Evolutionary conservation across 805 yeast genomes (phyloP).

Genomic region (Wickerhamiella domercqiae): DNA sequence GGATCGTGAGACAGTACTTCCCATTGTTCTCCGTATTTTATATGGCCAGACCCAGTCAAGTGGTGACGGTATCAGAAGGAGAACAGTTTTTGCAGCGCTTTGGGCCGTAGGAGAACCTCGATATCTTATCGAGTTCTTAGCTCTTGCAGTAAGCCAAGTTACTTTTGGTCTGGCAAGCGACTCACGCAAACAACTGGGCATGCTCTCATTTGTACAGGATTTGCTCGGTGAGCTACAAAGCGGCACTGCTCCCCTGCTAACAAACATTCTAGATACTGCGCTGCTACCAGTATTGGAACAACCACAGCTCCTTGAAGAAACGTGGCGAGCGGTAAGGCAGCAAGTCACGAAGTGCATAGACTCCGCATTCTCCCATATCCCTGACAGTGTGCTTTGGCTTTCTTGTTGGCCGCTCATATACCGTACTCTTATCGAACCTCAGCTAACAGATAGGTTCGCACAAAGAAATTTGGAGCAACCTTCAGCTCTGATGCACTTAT

Average conservation of each 20-base stretch:
- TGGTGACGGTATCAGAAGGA: slow-evolving; percentile 54
- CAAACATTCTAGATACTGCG: slow-evolving; percentile 28
- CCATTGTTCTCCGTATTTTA: slow-evolving; percentile 57
- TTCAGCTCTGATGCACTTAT: slow-evolving; percentile 55
- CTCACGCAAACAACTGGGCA: no score
- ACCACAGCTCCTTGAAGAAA: slow-evolving; percentile 22
- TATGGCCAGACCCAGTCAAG: slow-evolving; percentile 81
- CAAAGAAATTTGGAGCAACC: slow-evolving; percentile 71
- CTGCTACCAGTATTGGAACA: slow-evolving; percentile 9
- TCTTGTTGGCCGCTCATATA: slow-evolving; percentile 36
- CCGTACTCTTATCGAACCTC: slow-evolving; percentile 40
- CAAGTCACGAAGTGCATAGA: slow-evolving; percentile 50
- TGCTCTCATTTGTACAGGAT: slow-evolving; percentile 44
- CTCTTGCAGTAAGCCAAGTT: slow-evolving; percentile 44
- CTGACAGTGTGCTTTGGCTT: slow-evolving; percentile 41
- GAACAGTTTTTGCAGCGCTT: slow-evolving; percentile 24
- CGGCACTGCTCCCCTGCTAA: slow-evolving; percentile 34
- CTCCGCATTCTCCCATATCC: slow-evolving; percentile 39
- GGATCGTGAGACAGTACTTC: slow-evolving; percentile 50
- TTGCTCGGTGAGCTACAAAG: slow-evolving; percentile 45
- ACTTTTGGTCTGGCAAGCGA: no score
- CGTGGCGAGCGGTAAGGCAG: slow-evolving; percentile 48
- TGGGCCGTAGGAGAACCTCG: slow-evolving; percentile 24
- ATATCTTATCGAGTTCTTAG: slow-evolving; percentile 44
- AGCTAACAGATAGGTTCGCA: slow-evolving; percentile 46